phyloP scores from a whole-genome alignment of 2,329 filamentous ascomycete species.

The Aspergillus brasiliensis region DNA sequence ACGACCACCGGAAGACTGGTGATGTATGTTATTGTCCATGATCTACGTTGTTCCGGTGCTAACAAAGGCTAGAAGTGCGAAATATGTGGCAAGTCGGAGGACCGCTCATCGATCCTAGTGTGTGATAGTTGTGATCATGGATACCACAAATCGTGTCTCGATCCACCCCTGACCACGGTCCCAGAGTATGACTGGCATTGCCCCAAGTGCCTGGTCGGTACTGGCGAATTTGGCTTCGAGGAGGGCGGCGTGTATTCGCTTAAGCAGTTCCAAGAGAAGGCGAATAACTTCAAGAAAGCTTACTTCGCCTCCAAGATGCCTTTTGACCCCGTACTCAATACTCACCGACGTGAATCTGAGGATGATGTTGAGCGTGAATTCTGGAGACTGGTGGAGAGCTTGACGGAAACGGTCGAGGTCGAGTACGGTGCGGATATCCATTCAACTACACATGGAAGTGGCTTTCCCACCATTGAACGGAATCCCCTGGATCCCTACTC shows the following conservation, averaged over 20 bases:
- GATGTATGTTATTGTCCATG: slow-evolving; percentile 48
- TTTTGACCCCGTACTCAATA: slow-evolving; percentile 80
- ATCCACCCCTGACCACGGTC: slow-evolving; percentile 75
- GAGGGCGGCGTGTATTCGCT: slow-evolving; percentile 95
- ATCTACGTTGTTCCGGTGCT: slow-evolving; percentile 23
- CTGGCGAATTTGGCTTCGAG: slow-evolving; percentile 95
- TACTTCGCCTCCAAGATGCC: slow-evolving; percentile 93
- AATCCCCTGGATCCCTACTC: slow-evolving; percentile 86
- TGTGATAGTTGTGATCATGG: slow-evolving; percentile 92
- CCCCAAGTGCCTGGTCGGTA: slow-evolving; percentile 89
- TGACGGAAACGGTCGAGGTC: slow-evolving; percentile 94
- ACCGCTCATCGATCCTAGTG: slow-evolving; percentile 68
- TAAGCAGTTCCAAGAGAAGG: slow-evolving; percentile 94
- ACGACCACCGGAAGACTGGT: slow-evolving; percentile 58
- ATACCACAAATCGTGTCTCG: slow-evolving; percentile 85
- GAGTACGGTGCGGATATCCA: slow-evolving; percentile 98
- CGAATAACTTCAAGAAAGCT: slow-evolving; percentile 88
- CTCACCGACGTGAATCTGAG: slow-evolving; percentile 79
- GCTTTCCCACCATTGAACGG: slow-evolving; percentile 91
- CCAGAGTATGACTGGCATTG: slow-evolving; percentile 95
- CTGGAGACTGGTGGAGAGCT: slow-evolving; percentile 89
- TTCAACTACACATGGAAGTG: slow-evolving; percentile 95
- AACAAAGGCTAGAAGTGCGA: slow-evolving; percentile 69
- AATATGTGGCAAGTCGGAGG: slow-evolving; percentile 77
- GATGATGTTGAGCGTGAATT: slow-evolving; percentile 97